A percentile compares a stretch with the other conserved stretches of the same genome.
phyloP scores from a whole-genome alignment of 176 grass and related monocot species.

The Oryza meyeriana region DNA sequence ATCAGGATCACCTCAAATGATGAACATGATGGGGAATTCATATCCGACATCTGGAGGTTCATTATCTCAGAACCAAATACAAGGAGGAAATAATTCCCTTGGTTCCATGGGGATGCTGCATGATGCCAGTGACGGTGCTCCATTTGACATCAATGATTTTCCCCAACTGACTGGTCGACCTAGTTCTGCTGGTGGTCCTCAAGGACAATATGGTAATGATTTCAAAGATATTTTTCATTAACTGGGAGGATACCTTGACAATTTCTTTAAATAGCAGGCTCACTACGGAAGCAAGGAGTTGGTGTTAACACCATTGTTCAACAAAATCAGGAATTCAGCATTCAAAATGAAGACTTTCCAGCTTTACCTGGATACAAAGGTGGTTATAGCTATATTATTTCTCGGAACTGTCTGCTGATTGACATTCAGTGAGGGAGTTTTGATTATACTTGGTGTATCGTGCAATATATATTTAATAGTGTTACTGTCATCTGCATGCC shows the following conservation, averaged over 20 bases:
- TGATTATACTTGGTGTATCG: conserved; percentile 13
- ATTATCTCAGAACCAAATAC: conserved; percentile 82
- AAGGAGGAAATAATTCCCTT: conserved; percentile 81
- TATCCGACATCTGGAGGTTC: conserved; percentile 76
- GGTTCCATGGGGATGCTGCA: conserved; percentile 91
- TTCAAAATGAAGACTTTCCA: conserved; percentile 96
- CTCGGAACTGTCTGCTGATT: conserved; percentile 32
- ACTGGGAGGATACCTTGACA: not conserved
- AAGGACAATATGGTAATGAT: conserved; percentile 98
- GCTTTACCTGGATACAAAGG: conserved; percentile 97
- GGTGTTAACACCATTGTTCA: conserved; percentile 82
- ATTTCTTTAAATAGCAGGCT: conserved; percentile 56
- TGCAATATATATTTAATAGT: conserved; percentile 32
- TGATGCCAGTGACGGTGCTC: conserved; percentile 67
- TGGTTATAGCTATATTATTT: conserved; percentile 46
- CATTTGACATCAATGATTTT: conserved; percentile 98
- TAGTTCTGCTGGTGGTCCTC: conserved; percentile 81
- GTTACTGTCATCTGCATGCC: conserved; percentile 1
- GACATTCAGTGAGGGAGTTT: conserved; percentile 22
- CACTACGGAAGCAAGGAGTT: conserved; percentile 85
- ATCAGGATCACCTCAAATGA: conserved; percentile 60
- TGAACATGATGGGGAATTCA: conserved; percentile 87
- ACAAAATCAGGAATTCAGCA: conserved; percentile 93
- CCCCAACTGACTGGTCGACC: conserved; percentile 89
- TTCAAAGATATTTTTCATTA: not conserved